These are phyloP conservation scores for Entonaema liquescens DNA, from an alignment of 495 filamentous ascomycete genomes.

Conservation along the genomic window DNA sequence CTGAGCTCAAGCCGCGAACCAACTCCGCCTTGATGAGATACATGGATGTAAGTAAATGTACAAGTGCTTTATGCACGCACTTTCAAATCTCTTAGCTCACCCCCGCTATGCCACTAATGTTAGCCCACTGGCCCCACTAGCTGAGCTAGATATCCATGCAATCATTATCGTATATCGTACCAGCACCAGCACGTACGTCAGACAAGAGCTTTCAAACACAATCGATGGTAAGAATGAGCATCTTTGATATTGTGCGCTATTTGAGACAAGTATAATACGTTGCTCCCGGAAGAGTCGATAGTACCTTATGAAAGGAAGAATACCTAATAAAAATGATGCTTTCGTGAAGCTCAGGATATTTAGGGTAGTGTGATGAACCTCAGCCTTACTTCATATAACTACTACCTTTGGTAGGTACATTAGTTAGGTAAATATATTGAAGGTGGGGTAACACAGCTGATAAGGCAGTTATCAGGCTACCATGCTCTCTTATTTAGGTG, in stretches of 20 bases:
- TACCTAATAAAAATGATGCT: background rate
- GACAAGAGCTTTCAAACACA: background rate
- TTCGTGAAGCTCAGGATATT: background rate
- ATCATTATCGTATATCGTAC: conserved; percentile 10
- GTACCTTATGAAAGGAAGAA: background rate
- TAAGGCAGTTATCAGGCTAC: conserved; percentile 13
- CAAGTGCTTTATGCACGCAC: background rate
- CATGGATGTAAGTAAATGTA: background rate
- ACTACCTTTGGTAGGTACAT: background rate
- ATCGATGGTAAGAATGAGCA: background rate
- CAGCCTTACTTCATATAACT: conserved; percentile 16
- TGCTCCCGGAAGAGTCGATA: background rate
- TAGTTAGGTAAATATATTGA: background rate
- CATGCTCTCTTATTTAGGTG: too few relatives aligned
- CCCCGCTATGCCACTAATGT: conserved; percentile 24
- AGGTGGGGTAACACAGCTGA: conserved; percentile 17
- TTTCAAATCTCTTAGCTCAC: conserved; percentile 6
- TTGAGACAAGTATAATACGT: background rate
- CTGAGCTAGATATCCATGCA: conserved; percentile 4
- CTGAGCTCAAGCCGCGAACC: background rate
- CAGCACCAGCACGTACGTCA: background rate
- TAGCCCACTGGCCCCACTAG: conserved; percentile 10
- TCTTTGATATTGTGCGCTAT: background rate
- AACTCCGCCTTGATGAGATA: background rate
- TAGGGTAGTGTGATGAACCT: conserved; percentile 1